Percentiles rank a stretch among this genome's conserved stretches.
phyloP scores from a whole-genome alignment of 2,329 filamentous ascomycete species.

The Epichloe sp. region DNA sequence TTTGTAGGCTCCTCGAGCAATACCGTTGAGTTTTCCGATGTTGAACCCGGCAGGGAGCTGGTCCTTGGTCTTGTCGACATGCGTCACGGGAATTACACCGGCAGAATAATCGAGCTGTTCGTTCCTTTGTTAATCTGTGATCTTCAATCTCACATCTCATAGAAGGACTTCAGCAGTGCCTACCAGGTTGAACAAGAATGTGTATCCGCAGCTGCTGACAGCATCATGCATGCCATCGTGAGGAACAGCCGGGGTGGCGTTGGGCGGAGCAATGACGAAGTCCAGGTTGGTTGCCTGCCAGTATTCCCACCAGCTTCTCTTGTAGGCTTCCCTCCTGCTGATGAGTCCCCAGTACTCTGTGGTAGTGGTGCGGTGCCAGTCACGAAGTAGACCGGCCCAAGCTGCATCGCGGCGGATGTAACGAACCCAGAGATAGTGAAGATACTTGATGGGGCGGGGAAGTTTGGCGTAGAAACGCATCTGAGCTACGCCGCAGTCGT shows the following conservation, averaged over 20 bases:
- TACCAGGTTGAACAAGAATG: slow-evolving; percentile 82
- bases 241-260: slow-evolving; percentile 79
- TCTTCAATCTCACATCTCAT: neutral
- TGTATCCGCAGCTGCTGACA: slow-evolving; percentile 80
- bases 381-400: slow-evolving; percentile 64
- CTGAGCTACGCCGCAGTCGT: slow-evolving; percentile 64
- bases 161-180: slow-evolving; percentile 4
- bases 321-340: slow-evolving; percentile 67
- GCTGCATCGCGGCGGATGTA: slow-evolving; percentile 64
- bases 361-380: slow-evolving; percentile 62
- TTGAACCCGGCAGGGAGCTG: slow-evolving; percentile 49
- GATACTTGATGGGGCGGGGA: slow-evolving; percentile 60
- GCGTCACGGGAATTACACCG: slow-evolving; percentile 73
- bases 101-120: slow-evolving; percentile 67
- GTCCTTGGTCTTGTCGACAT: slow-evolving; percentile 60
- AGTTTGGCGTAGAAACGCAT: slow-evolving; percentile 63
- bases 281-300: slow-evolving; percentile 65
- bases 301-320: slow-evolving; percentile 70
- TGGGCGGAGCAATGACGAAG: slow-evolving; percentile 70
- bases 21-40: slow-evolving; percentile 56
- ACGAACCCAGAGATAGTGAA: slow-evolving; percentile 85
- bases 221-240: slow-evolving; percentile 79
- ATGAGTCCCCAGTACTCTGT: slow-evolving; percentile 77
- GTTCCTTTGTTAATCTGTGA: neutral
- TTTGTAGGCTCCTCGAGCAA: slow-evolving; percentile 73